These are phyloP conservation scores for Polyplosphaeria fusca DNA, from an alignment of 495 filamentous ascomycete genomes.

Conservation along the genomic window DNA sequence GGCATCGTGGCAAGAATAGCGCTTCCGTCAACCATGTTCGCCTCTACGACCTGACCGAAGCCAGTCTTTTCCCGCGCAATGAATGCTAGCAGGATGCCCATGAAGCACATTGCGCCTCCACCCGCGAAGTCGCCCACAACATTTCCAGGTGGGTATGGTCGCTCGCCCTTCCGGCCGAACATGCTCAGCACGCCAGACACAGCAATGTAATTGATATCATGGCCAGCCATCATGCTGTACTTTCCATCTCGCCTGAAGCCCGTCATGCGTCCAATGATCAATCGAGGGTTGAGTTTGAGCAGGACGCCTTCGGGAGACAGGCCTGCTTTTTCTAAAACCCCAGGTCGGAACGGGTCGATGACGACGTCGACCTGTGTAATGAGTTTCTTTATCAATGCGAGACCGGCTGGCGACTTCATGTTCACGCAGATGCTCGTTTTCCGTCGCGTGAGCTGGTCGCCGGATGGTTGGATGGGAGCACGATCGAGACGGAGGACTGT, in stretches of 20 bases:
- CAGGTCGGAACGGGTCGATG: constrained; percentile 90
- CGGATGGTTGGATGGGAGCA: constrained; percentile 46
- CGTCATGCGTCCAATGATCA: constrained; percentile 81
- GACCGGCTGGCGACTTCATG: constrained; percentile 63
- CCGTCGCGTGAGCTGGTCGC: constrained; percentile 70
- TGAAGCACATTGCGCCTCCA: constrained; percentile 74
- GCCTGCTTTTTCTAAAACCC: constrained; percentile 78
- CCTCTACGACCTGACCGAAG: constrained; percentile 80
- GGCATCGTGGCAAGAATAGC: constrained; percentile 74
- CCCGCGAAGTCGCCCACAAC: constrained; percentile 88
- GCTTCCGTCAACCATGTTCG: constrained; percentile 92
- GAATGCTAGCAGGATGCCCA: constrained; percentile 62
- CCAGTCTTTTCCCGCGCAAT: constrained; percentile 54
- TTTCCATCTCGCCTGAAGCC: constrained; percentile 84
- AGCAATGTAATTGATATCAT: constrained; percentile 96
- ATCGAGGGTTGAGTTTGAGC: constrained; percentile 61
- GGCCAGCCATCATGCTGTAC: constrained; percentile 87
- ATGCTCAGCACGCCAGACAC: constrained; percentile 76
- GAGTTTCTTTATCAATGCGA: constrained; percentile 63
- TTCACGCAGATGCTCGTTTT: constrained; percentile 77
- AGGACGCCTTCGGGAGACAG: constrained; percentile 66
- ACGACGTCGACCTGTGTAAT: constrained; percentile 66
- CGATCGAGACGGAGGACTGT: constrained; percentile 86
- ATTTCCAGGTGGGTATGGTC: constrained; percentile 76
- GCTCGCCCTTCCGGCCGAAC: constrained; percentile 65